Base-by-base conservation (phyloP, 768 basidiomycete species). In the Albatrellus ellisii region DNA sequence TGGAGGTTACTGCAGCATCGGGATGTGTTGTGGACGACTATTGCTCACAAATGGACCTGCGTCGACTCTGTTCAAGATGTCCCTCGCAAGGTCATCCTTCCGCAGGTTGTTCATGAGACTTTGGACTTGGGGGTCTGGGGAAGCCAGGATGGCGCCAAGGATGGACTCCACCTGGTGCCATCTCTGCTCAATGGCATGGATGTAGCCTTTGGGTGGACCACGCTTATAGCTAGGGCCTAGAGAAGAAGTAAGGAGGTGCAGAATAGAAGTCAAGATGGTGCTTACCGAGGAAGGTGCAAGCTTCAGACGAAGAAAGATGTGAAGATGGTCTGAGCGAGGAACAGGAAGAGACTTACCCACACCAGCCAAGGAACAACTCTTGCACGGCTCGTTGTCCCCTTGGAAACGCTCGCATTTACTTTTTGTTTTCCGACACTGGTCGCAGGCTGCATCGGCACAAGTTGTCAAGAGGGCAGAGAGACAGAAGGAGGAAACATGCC, bases 131-230 rank as follows among this genome's bases (percentile, higher is more conserved):
- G 71, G 63, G 56, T 84, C 79, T 22, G 71, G 68, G 44, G 80
- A 83, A 51, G 80, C 74, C 38, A 91, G 66, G 39, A 92, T 68
- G 10, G 81, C 78, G 26, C 86, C 89, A 4, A 92, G 67, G n/a
- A 92, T 63, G 10, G 87, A 83, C 59, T 92, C 90, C 52, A 91
- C 83, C 56, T 90, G 84, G 52, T 92, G 89, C 77, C 89, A 83
- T 52, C 88, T 62, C 45, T 85, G 82, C 62, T 92, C 89, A 39
- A 92, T 89, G 28, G 88, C 88, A 57, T 90, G 84, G 38, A 92
- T 90, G 57, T 92, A 92, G 15, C 89, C 89, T 54, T 87, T 87
- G 5, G 85, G 84, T 8, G 83, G 83, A 8, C 87, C 88, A 7
- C 87, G 78, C 55, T 82, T 83, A 57, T 79, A 80, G 54, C 79